phyloP scores from a whole-genome alignment of 495 filamentous ascomycete genomes.

The Thermothielavioides terrestris region DNA sequence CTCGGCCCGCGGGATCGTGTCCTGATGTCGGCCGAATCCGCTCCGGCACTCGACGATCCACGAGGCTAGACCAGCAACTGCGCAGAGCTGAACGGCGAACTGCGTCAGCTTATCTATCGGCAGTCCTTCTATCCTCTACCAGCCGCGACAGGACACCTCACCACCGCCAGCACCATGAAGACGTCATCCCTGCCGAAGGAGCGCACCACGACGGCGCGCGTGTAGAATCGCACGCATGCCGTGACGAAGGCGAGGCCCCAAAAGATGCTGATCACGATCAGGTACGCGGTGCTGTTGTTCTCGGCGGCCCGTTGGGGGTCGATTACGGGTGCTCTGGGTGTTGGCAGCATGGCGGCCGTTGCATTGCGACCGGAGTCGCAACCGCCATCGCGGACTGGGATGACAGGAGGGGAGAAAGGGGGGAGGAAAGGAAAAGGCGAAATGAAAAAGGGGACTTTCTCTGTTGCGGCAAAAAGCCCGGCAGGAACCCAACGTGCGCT shows the following conservation, averaged over 20 bases:
- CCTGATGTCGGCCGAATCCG: slow-evolving; percentile 32
- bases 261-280: slow-evolving; percentile 15
- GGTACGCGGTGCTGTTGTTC: slow-evolving; percentile 11
- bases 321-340: background rate
- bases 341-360: background rate
- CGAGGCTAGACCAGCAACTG: slow-evolving; percentile 10
- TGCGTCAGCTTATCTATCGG: too few relatives aligned
- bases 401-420: background rate
- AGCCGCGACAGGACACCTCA: too few relatives aligned
- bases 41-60: slow-evolving; percentile 23
- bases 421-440: background rate
- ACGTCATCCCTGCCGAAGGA: slow-evolving; percentile 37
- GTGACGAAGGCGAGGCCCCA: slow-evolving; percentile 16
- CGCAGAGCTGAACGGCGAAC: slow-evolving; percentile 12
- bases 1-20: slow-evolving; percentile 20
- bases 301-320: slow-evolving; percentile 18
- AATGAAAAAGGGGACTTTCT: too few relatives aligned
- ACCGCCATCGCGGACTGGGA: background rate
- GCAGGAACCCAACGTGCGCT: too few relatives aligned
- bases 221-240: slow-evolving; percentile 25
- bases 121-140: too few relatives aligned
- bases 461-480: too few relatives aligned
- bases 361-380: background rate
- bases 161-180: slow-evolving; percentile 35
- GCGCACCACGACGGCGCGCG: slow-evolving; percentile 25